phyloP scores from a whole-genome alignment of 352 stramenopile species.

The Phytophthora sojae region DNA sequence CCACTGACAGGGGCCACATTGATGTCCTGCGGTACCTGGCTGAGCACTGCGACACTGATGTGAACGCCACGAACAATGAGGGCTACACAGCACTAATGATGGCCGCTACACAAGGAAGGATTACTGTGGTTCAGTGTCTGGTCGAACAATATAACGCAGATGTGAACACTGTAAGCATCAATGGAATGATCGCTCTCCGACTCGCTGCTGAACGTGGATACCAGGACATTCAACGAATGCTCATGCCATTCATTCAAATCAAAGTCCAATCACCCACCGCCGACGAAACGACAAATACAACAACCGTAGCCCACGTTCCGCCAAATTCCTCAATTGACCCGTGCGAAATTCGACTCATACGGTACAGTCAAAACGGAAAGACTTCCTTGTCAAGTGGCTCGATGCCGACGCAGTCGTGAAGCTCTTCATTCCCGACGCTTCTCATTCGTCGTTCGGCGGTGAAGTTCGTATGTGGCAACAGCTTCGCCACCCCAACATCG shows the following conservation, averaged over 20 bases:
- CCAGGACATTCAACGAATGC: constrained; percentile 1
- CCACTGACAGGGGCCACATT: too few relatives aligned
- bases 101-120: not conserved
- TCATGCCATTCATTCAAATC: not conserved
- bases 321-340: constrained; percentile 1
- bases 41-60: not conserved
- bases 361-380: not conserved
- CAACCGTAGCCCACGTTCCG: not conserved
- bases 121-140: not conserved
- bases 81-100: not conserved
- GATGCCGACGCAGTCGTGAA: too few relatives aligned
- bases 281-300: too few relatives aligned
- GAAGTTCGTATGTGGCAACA: constrained; percentile 17
- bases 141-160: not conserved
- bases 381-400: too few relatives aligned
- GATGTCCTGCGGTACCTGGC: not conserved
- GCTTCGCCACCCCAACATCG: constrained; percentile 26
- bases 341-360: constrained; percentile 1
- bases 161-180: not conserved
- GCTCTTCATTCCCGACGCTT: not conserved
- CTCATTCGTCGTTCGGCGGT: not conserved
- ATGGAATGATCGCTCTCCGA: constrained; percentile 1
- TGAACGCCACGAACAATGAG: not conserved
- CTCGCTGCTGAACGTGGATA: not conserved
- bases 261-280: too few relatives aligned